Evolutionary conservation across 2,329 filamentous ascomycete species (phyloP).

Genomic region (Sclerotinia sclerotiorum): DNA sequence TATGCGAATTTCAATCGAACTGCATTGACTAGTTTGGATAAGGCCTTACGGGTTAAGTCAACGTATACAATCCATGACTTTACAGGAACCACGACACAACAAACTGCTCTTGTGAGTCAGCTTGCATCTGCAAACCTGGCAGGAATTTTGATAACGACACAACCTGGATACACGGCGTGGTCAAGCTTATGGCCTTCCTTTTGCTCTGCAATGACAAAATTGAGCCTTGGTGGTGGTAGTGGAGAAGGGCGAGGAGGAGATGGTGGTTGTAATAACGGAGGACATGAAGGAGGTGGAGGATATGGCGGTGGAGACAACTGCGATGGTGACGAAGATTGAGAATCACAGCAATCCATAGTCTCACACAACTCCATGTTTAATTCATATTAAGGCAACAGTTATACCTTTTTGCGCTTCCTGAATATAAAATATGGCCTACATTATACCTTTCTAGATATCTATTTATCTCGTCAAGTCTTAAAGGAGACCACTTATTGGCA

Average conservation of each 20-base stretch:
- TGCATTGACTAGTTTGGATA: conserved; percentile 20
- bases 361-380: neutral
- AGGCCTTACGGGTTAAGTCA: conserved; percentile 26
- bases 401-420: neutral
- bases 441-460: neutral
- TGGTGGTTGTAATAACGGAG: neutral
- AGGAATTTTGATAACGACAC: conserved; percentile 30
- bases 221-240: neutral
- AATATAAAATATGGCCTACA: neutral
- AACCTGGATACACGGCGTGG: conserved; percentile 27
- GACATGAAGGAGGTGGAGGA: neutral
- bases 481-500: neutral
- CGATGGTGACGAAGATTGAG: neutral
- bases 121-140: conserved; percentile 29
- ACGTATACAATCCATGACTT: conserved; percentile 32
- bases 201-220: conserved; percentile 26
- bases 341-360: neutral
- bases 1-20: conserved; percentile 27
- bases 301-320: neutral
- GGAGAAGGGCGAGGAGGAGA: neutral
- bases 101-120: conserved; percentile 28
- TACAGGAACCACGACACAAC: conserved; percentile 17
- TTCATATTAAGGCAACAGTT: neutral
- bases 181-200: conserved; percentile 26
- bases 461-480: neutral